Evolutionary conservation across 768 basidiomycete species (phyloP).

Genomic region (Fistulinella prunicolor): DNA sequence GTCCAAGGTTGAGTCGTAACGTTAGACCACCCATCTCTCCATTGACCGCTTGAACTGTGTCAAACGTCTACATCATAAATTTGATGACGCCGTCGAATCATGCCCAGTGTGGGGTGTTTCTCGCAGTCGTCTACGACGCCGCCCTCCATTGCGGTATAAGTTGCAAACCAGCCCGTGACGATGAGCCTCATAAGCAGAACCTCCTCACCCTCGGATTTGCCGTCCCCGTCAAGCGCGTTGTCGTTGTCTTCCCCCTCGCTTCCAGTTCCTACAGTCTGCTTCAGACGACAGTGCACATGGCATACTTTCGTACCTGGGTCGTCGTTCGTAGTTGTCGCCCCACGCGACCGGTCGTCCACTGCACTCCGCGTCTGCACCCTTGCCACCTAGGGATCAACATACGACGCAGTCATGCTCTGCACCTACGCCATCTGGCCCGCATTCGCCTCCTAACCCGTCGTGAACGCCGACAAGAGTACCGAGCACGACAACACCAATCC

Average conservation of each 20-base stretch:
- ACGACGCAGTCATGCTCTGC: slow-evolving; percentile 54
- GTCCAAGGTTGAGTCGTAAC: slow-evolving; percentile 36
- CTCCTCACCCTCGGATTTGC: slow-evolving; percentile 32
- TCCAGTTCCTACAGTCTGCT: neutral
- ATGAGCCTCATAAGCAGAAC: slow-evolving; percentile 26
- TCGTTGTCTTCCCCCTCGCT: slow-evolving; percentile 11
- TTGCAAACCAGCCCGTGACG: slow-evolving; percentile 23
- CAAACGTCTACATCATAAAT: slow-evolving; percentile 72
- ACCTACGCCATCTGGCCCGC: slow-evolving; percentile 64
- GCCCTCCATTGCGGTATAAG: slow-evolving; percentile 19
- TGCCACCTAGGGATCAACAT: slow-evolving; percentile 41
- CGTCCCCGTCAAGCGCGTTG: slow-evolving; percentile 10
- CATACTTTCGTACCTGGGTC: slow-evolving; percentile 7
- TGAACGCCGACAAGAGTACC: slow-evolving; percentile 19
- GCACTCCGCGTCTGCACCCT: slow-evolving; percentile 27
- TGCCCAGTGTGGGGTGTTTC: slow-evolving; percentile 64
- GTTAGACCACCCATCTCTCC: slow-evolving; percentile 23
- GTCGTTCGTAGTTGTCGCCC: slow-evolving; percentile 15
- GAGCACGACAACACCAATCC: slow-evolving; percentile 30
- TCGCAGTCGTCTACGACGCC: slow-evolving; percentile 21
- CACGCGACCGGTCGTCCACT: slow-evolving; percentile 27
- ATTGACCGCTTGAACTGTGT: slow-evolving; percentile 47
- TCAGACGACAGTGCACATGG: neutral
- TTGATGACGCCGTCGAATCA: slow-evolving; percentile 68
- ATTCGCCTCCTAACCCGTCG: slow-evolving; percentile 38